These are phyloP conservation scores for Gregarina niphandrodes DNA, from an alignment of 169 alveolate genomes.

Conservation along the genomic window DNA sequence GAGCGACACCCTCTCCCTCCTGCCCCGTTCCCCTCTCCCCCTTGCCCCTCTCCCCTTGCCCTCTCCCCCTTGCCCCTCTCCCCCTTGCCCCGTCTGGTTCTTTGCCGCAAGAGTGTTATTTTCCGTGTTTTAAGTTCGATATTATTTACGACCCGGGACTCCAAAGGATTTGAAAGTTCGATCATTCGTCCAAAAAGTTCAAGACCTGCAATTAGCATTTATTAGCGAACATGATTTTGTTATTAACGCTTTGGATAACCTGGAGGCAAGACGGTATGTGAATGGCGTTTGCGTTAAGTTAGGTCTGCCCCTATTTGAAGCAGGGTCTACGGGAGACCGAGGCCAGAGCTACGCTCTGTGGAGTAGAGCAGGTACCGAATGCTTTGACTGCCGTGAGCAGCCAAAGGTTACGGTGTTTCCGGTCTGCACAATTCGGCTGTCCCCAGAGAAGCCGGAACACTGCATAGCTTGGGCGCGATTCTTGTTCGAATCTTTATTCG, in stretches of 20 bases:
- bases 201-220: neutral
- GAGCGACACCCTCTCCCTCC: neutral
- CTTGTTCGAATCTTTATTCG: conserved; percentile 31
- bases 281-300: conserved; percentile 53
- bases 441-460: conserved; percentile 64
- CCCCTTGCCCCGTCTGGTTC: too few species aligned
- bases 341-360: conserved; percentile 47
- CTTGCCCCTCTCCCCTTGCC: too few species aligned
- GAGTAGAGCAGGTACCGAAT: conserved; percentile 38
- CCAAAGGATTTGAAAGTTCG: neutral
- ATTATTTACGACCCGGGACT: neutral
- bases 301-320: conserved; percentile 35
- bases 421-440: conserved; percentile 63
- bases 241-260: conserved; percentile 66
- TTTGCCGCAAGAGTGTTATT: too few species aligned
- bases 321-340: conserved; percentile 65
- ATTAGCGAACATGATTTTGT: conserved; percentile 37
- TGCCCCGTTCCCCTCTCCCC: too few species aligned
- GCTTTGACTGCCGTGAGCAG: conserved; percentile 62
- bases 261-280: conserved; percentile 63
- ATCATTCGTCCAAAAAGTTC: too few species aligned
- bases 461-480: conserved; percentile 69
- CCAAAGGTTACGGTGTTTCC: conserved; percentile 47
- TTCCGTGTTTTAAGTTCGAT: neutral
- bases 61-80: too few species aligned